Base-by-base conservation (phyloP, 352 stramenopile species). In the Phytophthora fragariae region DNA sequence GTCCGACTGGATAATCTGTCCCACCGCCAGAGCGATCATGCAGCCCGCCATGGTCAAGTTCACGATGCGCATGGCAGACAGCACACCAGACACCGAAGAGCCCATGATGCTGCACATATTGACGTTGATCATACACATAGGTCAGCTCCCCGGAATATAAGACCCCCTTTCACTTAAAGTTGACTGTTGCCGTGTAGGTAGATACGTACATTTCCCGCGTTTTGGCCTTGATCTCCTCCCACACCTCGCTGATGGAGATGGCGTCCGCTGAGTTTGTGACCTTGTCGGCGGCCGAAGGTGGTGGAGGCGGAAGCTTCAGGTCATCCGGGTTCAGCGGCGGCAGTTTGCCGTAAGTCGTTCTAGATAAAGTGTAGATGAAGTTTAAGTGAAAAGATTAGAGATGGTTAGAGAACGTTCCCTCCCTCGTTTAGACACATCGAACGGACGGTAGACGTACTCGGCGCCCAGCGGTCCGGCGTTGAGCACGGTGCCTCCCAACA, bases 241-340 rank as follows among this genome's bases (percentile, higher is more conserved):
- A 96, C n/a, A 96, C 84, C 73, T 96, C 89, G 50, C 85, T 66
- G 54, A 96, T 82, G 19, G 89, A 94, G 68, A 96, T 95, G 29
- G 86, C 79, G 53, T 94, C 84, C 21, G 76, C 72, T 31, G 75
- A 79, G 55, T 85, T 73, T 12, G 87, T 92, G 14, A 87, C 75
- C 73, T 94, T 95, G 24, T 90, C 83, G 3, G 89, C 89, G 4
- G 86, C 87, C 12, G 88, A 94, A 49, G 89, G 89, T 2, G 89
- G 85, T 7, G 89, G 88, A 52, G 88, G 83, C 39, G 89, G 89
- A 14, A 93, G 75, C 80, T 95, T 95, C 57, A 96, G 76, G 74
- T 96, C 89, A 57, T 96, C 89, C 27, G 89, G 89, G 71, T 96
- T 96, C 52, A 96, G 72, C 50, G 89, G 89, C 63, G 89, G 85